These are phyloP conservation scores for Coniosporium apollinis DNA, from an alignment of 495 filamentous ascomycete species.

Conservation along the genomic window DNA sequence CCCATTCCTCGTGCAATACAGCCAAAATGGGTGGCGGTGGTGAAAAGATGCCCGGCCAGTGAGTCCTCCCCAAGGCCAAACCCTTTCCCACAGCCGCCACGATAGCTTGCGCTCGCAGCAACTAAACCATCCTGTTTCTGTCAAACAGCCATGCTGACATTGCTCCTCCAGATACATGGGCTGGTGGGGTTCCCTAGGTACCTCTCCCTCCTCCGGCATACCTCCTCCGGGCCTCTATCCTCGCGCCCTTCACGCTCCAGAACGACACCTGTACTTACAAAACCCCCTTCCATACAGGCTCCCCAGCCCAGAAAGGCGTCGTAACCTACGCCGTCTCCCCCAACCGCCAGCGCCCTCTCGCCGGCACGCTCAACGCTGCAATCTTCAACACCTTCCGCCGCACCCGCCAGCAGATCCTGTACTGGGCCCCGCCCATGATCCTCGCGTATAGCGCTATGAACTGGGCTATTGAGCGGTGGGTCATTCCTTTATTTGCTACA, in stretches of 20 bases:
- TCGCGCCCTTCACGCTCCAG: background rate
- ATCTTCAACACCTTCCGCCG: conserved; percentile 50
- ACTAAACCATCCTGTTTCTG: conserved; percentile 17
- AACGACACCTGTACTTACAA: conserved; percentile 2
- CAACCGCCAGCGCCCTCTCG: conserved; percentile 40
- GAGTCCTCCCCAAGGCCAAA: conserved; percentile 13
- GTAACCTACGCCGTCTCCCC: conserved; percentile 30
- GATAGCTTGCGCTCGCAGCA: too few species aligned
- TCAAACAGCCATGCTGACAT: conserved; percentile 3
- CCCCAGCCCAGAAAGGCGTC: conserved; percentile 36
- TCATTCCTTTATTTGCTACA: conserved; percentile 4
- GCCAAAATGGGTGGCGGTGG: conserved; percentile 23
- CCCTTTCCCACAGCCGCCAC: too few species aligned
- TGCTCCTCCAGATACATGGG: conserved; percentile 53
- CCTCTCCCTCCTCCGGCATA: conserved; percentile 21
- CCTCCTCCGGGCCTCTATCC: background rate
- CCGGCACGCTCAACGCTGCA: conserved; percentile 31
- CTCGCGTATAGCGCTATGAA: conserved; percentile 60
- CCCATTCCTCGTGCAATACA: conserved; percentile 7
- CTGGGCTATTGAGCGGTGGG: conserved; percentile 75
- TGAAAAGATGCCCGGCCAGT: conserved; percentile 23
- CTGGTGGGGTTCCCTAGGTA: conserved; percentile 74
- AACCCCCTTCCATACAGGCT: conserved; percentile 8
- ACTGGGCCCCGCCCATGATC: conserved; percentile 62
- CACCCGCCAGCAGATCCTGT: conserved; percentile 53